phyloP scores from a whole-genome alignment of 345 rosid genomes.

The Brassica juncea region DNA sequence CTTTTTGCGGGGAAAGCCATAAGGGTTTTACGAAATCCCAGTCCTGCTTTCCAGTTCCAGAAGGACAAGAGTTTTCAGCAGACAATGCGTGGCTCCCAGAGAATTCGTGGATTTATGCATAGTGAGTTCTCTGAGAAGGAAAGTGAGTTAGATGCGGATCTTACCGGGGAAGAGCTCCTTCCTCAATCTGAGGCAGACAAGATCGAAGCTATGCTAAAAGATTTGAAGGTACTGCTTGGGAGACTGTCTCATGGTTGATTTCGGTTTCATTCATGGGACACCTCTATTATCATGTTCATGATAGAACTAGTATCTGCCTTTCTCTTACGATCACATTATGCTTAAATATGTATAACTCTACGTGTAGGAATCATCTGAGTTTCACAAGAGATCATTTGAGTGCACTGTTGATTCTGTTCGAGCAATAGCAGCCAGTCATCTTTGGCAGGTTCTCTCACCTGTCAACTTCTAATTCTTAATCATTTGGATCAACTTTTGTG shows the following conservation, averaged over 20 bases:
- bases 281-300: background rate
- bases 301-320: slow-evolving; percentile 10
- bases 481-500: background rate
- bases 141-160: slow-evolving; percentile 49
- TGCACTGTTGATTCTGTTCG: slow-evolving; percentile 80
- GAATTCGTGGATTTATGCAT: slow-evolving; percentile 58
- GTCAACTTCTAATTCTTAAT: slow-evolving; percentile 8
- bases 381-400: slow-evolving; percentile 92
- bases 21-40: slow-evolving; percentile 90
- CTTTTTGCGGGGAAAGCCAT: slow-evolving; percentile 96
- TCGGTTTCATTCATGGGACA: slow-evolving; percentile 4
- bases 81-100: slow-evolving; percentile 52
- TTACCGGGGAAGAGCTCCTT: slow-evolving; percentile 74
- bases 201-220: slow-evolving; percentile 85
- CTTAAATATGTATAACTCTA: slow-evolving; percentile 14
- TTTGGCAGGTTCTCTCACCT: slow-evolving; percentile 89
- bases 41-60: slow-evolving; percentile 67
- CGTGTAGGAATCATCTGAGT: slow-evolving; percentile 83
- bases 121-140: slow-evolving; percentile 57
- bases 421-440: slow-evolving; percentile 96
- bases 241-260: slow-evolving; percentile 24
- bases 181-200: slow-evolving; percentile 96
- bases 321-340: slow-evolving; percentile 6
- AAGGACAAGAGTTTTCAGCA: slow-evolving; percentile 56
- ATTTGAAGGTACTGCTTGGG: slow-evolving; percentile 65